phyloP scores from a whole-genome alignment of 1,139 yeast genomes.

The Kurtzmaniella quercitrusa region DNA sequence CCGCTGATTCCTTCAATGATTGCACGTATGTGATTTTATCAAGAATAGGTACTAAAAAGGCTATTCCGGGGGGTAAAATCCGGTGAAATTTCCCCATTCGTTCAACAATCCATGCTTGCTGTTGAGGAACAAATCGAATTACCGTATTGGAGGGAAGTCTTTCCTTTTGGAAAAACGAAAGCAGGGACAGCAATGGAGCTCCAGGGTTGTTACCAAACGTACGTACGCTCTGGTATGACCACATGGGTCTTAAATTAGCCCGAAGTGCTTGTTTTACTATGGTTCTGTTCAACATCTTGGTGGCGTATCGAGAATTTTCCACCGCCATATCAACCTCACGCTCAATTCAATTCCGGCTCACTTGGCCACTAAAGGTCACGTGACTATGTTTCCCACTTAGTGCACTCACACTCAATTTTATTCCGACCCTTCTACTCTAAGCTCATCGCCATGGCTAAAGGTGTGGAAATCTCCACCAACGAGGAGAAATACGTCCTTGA shows the following conservation, averaged over 20 bases:
- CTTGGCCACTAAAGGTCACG: too few relatives aligned
- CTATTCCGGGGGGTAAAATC: conserved; percentile 74
- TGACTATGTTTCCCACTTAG: neutral
- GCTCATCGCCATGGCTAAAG: conserved; percentile 45
- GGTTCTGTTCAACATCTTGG: neutral
- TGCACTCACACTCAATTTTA: too few relatives aligned
- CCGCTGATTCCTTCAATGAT: conserved; percentile 75
- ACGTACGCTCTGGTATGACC: neutral
- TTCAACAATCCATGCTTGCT: conserved; percentile 88
- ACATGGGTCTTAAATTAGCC: neutral
- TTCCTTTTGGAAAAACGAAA: conserved; percentile 65
- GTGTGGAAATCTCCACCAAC: conserved; percentile 59
- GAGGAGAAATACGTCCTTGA: conserved; percentile 61
- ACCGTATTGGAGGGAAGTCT: conserved; percentile 71
- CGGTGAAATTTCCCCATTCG: conserved; percentile 84
- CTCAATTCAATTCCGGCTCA: too few relatives aligned
- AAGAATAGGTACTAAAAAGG: conserved; percentile 64
- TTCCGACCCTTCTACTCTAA: neutral
- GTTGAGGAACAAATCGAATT: conserved; percentile 80
- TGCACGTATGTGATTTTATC: conserved; percentile 81
- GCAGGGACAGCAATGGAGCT: conserved; percentile 12
- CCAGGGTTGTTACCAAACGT: conserved; percentile 2
- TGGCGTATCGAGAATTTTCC: neutral
- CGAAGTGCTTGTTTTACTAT: neutral
- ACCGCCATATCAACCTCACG: neutral